Base-by-base conservation (phyloP, 495 filamentous ascomycete genomes). In the Hypoxylon intermedium region DNA sequence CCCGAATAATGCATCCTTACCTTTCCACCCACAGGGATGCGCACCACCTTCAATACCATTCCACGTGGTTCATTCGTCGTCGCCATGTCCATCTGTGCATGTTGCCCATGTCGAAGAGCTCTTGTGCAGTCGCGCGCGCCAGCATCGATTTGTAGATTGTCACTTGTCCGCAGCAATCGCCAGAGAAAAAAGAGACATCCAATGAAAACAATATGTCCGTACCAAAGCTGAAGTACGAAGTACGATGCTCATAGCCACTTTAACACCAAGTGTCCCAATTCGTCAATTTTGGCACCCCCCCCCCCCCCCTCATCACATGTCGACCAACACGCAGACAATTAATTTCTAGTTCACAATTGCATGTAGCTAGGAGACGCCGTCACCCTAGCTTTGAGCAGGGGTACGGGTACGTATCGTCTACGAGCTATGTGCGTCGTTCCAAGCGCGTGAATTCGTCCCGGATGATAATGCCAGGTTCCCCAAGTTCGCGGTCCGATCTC, bases 1-100 rank as follows among this genome's bases (percentile, higher is more conserved):
- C 44, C 44, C 36, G 19, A 51, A 46, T 52, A 30, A 2, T 24
- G 38, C 24, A 44, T 30, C 55, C 46, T 55, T 59, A 59, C 55
- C 50, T 51, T 52, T 40, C 26, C 16, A 41, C 31, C 42, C 62
- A 48, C 62, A 65, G 23, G 62, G 62, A 57, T 65, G n/a, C 16
- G 37, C 52, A 38, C 52, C 40, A 56, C 62, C 62, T 33, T 54
- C 50, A 45, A 12, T 11, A 55, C 9, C 36, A 38, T 21, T 31
- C 56, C 62, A 65, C 52, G 62, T 60, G 56, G 41, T 23, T 43
- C 12, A 37, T 23, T 28, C 18, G n/a, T 15, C 37, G n/a, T 45
- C 40, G 40, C 26, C n/a, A 37, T 45, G 28, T 36, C 37, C 40
- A 21, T n/a, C n/a, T n/a, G n/a, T 37, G 28, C 41, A 1, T 37